Conservation (phyloP, 2,329 filamentous ascomycete species). For the Calonectria hawksworthii region DNA sequence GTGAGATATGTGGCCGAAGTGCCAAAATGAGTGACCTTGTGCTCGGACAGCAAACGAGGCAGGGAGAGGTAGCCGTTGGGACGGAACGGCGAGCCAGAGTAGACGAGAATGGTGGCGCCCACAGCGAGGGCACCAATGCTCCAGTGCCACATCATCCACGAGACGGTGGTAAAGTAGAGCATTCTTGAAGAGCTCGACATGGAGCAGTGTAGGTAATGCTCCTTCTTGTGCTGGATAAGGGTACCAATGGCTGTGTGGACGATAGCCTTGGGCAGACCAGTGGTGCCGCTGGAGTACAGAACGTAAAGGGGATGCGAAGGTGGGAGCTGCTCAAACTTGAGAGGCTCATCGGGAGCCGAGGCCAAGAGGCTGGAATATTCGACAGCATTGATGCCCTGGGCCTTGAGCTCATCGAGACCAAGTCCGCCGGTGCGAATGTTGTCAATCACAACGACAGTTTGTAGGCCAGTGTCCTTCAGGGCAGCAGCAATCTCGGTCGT, state of each 20-base stretch:
- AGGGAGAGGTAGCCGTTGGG: conserved; percentile 85
- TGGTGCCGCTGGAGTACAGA: conserved; percentile 93
- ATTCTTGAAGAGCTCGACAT: conserved; percentile 80
- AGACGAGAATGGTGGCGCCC: conserved; percentile 87
- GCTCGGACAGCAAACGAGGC: conserved; percentile 83
- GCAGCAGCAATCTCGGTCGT: conserved; percentile 80
- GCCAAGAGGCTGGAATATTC: conserved; percentile 63
- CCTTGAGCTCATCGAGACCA: conserved; percentile 57
- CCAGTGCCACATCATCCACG: conserved; percentile 99
- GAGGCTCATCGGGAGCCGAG: conserved; percentile 58
- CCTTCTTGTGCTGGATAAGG: conserved; percentile 96
- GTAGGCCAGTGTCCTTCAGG: conserved; percentile 71
- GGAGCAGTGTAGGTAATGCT: conserved; percentile 89
- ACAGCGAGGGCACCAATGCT: conserved; percentile 87
- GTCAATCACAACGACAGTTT: conserved; percentile 81
- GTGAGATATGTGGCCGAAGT: conserved; percentile 96
- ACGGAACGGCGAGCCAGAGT: conserved; percentile 92
- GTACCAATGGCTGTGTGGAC: conserved; percentile 93
- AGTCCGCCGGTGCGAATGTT: conserved; percentile 65
- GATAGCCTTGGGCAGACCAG: conserved; percentile 89
- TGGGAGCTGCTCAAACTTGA: conserved; percentile 81
- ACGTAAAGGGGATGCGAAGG: conserved; percentile 94
- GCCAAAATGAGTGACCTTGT: conserved; percentile 91
- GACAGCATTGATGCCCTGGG: conserved; percentile 56
- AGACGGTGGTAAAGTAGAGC: conserved; percentile 95